phyloP scores from a whole-genome alignment of 345 rosid species.

The Eucalyptus curtisii region DNA sequence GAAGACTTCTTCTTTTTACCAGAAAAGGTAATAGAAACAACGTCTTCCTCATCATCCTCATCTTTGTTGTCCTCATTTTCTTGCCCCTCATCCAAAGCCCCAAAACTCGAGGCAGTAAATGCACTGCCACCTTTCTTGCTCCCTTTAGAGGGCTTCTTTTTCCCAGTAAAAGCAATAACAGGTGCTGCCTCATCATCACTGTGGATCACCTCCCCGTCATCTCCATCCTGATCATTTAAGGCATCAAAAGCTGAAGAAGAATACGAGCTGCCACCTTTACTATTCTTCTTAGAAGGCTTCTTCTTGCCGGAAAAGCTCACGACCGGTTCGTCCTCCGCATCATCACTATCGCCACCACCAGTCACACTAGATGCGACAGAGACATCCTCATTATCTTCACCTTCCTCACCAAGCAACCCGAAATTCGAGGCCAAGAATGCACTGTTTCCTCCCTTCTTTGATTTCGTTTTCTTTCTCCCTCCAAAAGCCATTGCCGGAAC shows the following conservation, averaged over 20 bases:
- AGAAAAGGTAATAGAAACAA: conserved; percentile 11
- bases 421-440: background rate
- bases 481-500: background rate
- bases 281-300: conserved; percentile 25
- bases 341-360: conserved; percentile 19
- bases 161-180: background rate
- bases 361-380: conserved; percentile 27
- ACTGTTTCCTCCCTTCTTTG: background rate
- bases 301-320: conserved; percentile 31
- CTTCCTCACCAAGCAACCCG: conserved; percentile 8
- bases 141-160: conserved; percentile 5
- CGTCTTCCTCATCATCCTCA: conserved; percentile 13
- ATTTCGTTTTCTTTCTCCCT: conserved; percentile 19
- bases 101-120: background rate
- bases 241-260: conserved; percentile 11
- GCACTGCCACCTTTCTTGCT: conserved; percentile 1
- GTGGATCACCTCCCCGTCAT: background rate
- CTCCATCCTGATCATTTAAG: conserved; percentile 14
- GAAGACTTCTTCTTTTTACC: conserved; percentile 42
- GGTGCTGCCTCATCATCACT: background rate
- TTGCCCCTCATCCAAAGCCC: conserved; percentile 16
- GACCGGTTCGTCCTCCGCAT: conserved; percentile 25
- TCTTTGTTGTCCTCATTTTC: conserved; percentile 7
- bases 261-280: conserved; percentile 16
- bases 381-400: background rate